These are phyloP conservation scores for Metschnikowia koreensis DNA, from an alignment of 805 yeast species.

Conservation along the genomic window DNA sequence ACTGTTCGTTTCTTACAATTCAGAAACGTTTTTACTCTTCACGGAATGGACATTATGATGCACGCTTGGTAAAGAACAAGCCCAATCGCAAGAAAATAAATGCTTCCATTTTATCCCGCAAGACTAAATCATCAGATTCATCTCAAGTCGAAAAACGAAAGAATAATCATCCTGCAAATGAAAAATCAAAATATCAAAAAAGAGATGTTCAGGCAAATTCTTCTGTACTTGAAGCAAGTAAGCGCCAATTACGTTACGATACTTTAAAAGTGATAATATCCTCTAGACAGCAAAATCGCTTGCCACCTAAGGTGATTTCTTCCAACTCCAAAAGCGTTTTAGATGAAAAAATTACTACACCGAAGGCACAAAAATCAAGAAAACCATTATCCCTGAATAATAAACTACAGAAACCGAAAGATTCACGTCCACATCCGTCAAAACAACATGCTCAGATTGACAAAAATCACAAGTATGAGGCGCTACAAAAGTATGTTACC, in stretches of 20 bases:
- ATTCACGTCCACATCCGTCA: too few species aligned
- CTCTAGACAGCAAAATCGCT: not conserved
- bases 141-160: not conserved
- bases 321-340: not conserved
- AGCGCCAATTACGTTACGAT: not conserved
- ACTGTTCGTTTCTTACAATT: not conserved
- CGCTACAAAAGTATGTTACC: slow-evolving; percentile 50
- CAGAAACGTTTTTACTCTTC: not conserved
- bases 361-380: not conserved
- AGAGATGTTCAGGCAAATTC: too few species aligned
- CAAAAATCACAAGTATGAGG: slow-evolving; percentile 42
- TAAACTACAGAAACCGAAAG: not conserved
- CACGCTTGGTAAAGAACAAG: not conserved
- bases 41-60: not conserved
- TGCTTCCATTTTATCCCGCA: not conserved
- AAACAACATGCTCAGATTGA: slow-evolving; percentile 13
- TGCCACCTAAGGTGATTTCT: not conserved
- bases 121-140: not conserved
- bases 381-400: not conserved
- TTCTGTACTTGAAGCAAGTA: not conserved
- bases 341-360: not conserved
- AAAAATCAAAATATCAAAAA: not conserved
- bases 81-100: not conserved
- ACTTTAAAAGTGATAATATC: not conserved
- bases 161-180: too few species aligned